phyloP scores from a whole-genome alignment of 306 rosid species.

The Hippophae rhamnoides region DNA sequence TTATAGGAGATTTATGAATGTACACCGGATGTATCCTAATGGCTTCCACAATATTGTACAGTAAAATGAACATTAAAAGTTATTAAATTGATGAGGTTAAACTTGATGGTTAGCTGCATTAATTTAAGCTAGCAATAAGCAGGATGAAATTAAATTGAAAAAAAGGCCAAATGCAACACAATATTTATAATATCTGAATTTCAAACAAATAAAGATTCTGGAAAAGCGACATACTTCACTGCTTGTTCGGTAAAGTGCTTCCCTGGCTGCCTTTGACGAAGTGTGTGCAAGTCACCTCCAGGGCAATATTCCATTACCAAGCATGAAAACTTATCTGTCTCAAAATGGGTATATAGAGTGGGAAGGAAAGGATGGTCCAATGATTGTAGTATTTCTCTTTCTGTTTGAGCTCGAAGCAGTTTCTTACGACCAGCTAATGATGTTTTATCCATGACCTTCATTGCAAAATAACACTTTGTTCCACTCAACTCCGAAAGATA shows the following conservation, averaged over 20 bases:
- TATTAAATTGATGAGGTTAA: too few species aligned
- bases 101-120: too few species aligned
- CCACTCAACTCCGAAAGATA: conserved; percentile 45
- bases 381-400: conserved; percentile 44
- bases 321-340: conserved; percentile 45
- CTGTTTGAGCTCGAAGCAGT: conserved; percentile 50
- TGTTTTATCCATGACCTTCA: conserved; percentile 49
- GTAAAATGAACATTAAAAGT: too few species aligned
- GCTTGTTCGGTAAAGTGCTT: conserved; percentile 48
- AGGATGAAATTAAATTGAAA: too few species aligned
- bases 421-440: conserved; percentile 44
- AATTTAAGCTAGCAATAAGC: too few species aligned
- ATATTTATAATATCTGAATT: too few species aligned
- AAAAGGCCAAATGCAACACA: too few species aligned
- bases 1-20: too few species aligned
- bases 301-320: conserved; percentile 57
- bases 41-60: too few species aligned
- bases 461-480: conserved; percentile 44
- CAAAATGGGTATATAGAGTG: conserved; percentile 36
- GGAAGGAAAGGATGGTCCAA: conserved; percentile 54
- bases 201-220: neutral
- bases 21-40: too few species aligned
- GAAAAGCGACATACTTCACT: conserved; percentile 31
- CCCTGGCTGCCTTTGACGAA: conserved; percentile 51
- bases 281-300: conserved; percentile 52